A percentile compares a stretch with the other conserved stretches of the same genome.
These are phyloP conservation scores for Yamadazyma laniorum DNA, from an alignment of 805 yeast species.

Conservation along the genomic window DNA sequence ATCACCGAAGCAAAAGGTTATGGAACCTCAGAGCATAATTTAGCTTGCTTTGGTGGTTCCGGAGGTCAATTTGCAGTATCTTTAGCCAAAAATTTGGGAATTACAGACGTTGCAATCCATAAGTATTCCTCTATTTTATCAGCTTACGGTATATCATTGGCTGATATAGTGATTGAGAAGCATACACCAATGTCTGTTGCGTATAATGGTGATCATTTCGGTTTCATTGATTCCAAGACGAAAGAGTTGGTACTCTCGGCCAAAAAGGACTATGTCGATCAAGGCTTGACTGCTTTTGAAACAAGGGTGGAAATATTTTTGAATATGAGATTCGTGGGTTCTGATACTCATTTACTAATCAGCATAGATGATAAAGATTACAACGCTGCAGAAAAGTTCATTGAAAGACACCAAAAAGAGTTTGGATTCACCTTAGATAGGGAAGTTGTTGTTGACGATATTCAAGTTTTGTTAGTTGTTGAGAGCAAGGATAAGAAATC, in stretches of 20 bases:
- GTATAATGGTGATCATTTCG: conserved; percentile 25
- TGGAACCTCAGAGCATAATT: conserved; percentile 28
- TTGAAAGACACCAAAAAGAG: conserved; percentile 30
- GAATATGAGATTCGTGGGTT: conserved; percentile 80
- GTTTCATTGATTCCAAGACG: conserved; percentile 45
- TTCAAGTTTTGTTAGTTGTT: conserved; percentile 56
- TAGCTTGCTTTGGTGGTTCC: conserved; percentile 39
- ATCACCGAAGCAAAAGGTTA: conserved; percentile 37
- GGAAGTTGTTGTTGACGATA: conserved; percentile 36
- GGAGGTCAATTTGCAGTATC: conserved; percentile 34
- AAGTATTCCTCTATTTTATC: conserved; percentile 34
- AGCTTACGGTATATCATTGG: conserved; percentile 34
- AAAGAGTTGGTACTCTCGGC: conserved; percentile 45
- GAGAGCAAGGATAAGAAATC: conserved; percentile 45
- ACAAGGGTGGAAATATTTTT: conserved; percentile 62
- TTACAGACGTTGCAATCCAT: conserved; percentile 30
- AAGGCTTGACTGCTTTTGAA: conserved; percentile 46
- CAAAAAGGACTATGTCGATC: conserved; percentile 34
- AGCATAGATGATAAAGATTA: conserved; percentile 25
- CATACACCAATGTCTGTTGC: conserved; percentile 34
- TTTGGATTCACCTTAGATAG: conserved; percentile 39
- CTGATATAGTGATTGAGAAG: conserved; percentile 34
- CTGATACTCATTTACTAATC: conserved; percentile 88
- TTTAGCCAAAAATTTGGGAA: conserved; percentile 29
- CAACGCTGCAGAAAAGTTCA: conserved; percentile 23